Conservation (phyloP, 2,329 filamentous ascomycete species). For the Talaromyces islandicus region DNA sequence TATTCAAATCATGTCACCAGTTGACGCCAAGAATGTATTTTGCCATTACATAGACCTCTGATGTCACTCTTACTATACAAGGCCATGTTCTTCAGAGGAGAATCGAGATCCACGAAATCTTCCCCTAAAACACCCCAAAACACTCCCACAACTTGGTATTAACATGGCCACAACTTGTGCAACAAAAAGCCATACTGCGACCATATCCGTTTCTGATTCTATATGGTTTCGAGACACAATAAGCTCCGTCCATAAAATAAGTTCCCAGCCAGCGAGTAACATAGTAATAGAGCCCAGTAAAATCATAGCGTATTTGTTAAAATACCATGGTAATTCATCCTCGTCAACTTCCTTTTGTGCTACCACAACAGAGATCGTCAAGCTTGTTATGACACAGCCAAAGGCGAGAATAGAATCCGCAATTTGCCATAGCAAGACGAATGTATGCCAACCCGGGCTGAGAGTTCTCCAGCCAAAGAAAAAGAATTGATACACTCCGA, state of each 20-base stretch:
- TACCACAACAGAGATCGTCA: not conserved
- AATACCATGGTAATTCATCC: not conserved
- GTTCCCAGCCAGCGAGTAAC: not conserved
- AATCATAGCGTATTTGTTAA: not conserved
- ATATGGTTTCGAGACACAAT: not conserved
- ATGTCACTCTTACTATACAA: not conserved
- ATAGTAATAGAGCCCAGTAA: not conserved
- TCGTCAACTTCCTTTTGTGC: not conserved
- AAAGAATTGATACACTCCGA: slow-evolving; percentile 1
- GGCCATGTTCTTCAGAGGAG: not conserved
- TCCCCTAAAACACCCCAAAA: not conserved
- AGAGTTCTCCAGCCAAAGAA: not conserved
- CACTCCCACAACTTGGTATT: not conserved
- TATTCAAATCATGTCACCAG: no score
- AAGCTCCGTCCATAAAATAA: not conserved
- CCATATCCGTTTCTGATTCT: not conserved
- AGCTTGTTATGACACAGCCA: not conserved
- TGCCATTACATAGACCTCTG: no score
- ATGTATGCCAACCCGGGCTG: not conserved
- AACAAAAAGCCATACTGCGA: not conserved
- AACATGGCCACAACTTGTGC: not conserved
- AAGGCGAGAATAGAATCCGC: not conserved
- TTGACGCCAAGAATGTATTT: no score
- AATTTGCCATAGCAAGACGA: not conserved
- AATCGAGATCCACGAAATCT: not conserved